Evolutionary conservation across 495 filamentous ascomycete genomes (phyloP).

Genomic region (Cercophora newfieldiana): DNA sequence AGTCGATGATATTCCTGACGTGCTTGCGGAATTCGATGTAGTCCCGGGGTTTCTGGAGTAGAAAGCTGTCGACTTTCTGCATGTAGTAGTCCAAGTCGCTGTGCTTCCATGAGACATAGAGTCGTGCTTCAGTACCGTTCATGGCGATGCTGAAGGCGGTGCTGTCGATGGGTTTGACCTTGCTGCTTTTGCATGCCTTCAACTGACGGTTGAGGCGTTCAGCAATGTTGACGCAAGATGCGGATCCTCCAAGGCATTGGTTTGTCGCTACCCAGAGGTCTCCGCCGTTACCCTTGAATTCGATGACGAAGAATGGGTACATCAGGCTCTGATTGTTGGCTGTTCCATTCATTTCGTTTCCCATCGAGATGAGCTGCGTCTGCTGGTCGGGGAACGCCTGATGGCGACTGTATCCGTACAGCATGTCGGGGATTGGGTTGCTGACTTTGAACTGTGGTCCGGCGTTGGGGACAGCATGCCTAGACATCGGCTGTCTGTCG

Average conservation of each 20-base stretch:
- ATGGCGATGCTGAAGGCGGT: slow-evolving; percentile 37
- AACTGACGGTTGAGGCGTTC: slow-evolving; percentile 30
- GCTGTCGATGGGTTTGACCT: slow-evolving; percentile 27
- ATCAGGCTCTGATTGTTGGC: slow-evolving; percentile 24
- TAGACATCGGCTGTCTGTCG: slow-evolving; percentile 22
- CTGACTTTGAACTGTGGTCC: slow-evolving; percentile 25
- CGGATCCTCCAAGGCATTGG: slow-evolving; percentile 30
- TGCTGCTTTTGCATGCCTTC: slow-evolving; percentile 23
- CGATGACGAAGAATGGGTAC: slow-evolving; percentile 35
- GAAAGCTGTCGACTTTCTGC: no score
- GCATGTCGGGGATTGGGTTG: slow-evolving; percentile 25
- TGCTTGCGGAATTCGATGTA: no score
- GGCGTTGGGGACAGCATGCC: slow-evolving; percentile 19
- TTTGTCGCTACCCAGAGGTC: slow-evolving; percentile 34
- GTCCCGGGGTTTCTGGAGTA: no score
- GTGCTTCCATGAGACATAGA: no score
- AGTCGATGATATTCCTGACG: no score
- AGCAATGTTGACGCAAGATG: no score
- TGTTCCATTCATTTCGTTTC: slow-evolving; percentile 15
- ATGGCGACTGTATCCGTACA: no score
- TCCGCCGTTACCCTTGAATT: slow-evolving; percentile 32
- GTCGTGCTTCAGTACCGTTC: slow-evolving; percentile 32
- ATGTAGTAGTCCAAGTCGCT: no score
- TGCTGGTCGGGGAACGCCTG: slow-evolving; percentile 11
- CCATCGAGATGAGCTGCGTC: slow-evolving; percentile 24